Evolutionary conservation across 306 rosid species (phyloP), one percentile per base, ranked within the genome.

Genomic region (Pyrus bretschneideri): DNA sequence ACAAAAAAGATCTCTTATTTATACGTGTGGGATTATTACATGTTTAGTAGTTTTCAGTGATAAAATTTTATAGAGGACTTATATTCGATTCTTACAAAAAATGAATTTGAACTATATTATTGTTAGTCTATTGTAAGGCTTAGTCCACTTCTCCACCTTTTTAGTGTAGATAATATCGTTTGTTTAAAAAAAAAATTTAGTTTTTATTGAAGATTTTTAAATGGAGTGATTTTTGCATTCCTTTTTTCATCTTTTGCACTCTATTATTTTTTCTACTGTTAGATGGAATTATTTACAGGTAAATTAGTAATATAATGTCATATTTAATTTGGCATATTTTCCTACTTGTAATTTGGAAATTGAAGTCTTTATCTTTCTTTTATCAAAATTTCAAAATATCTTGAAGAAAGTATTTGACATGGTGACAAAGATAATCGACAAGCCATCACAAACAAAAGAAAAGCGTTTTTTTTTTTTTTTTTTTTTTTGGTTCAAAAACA

Each of bases 131-230:
- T 38, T 38, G 9, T 38, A 38, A 38, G 42, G 2, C 0, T 38
- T 38, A 38, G 40, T 0, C 0, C 2, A 35, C 9, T 35, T 2
- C 2, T 35, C 0, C 2, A 6, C 2, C 0, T 0, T 35, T 35
- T 35, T 35, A 35, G 2, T 7, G 2, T 7, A 6, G 2, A 35
- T 35, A 35, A 35, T 35, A 35, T 7, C 9, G 9, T 35, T 35
- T 35, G 0, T 35, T 35, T 6, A 25, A 6, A 35, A 6, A 35
- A 35, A 35, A 35, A 6, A 6, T 46, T 2, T 14, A 14, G 7
- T 13, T 46, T 46, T 46, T 14, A 14, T 46, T 46, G 54, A 46
- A 13, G 54, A 46, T 46, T 49, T 49, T 17, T 14, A 49, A 14
- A 49, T 17, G 54, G 8, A 49, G 8, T 14, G 54, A 15, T 14